Base-by-base conservation (phyloP, 768 basidiomycete species). In the Mycena vulgaris region DNA sequence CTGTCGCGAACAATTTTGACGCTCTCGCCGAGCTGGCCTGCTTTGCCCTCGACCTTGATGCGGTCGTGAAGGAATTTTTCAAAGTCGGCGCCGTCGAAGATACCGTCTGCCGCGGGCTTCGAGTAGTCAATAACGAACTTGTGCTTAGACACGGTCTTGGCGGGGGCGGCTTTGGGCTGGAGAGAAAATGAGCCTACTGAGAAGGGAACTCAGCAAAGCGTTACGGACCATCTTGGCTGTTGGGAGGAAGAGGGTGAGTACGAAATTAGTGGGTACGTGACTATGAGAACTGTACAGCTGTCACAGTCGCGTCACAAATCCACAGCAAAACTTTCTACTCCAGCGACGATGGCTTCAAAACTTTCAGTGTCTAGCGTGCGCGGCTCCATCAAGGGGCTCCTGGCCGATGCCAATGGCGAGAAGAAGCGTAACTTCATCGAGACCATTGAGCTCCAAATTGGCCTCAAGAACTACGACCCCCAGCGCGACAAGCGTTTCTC, bases 401-500 rank as follows among this genome's bases (percentile, higher is more conserved):
- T 97, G 70, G 90, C 88, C 66, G 91, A 92, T 21, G 90, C 95
- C 77, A 93, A 84, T 75, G 92, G 92, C 85, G 95, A 96, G 83
- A 93, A 94, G 86, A 93, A 89, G 84, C 91, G 96, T 77, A 96
- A 97, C 83, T 97, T 96, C 80, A 90, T 96, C 72, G 96, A 97
- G 89, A 98, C 96, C 66, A 92, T 97, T 80, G 96, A 98, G 83
- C 89, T 98, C 76, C 96, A 97, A 83, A 95, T 98, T 76, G 96
- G 96, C 75, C 89, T 98, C 79, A 98, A 97, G 89, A 98, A 98
- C 90, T 98, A 98, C 87, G 96, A 99, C 84, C 97, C 98, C 76
- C 98, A 99, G 91, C 89, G 98, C 74, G 98, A 99, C 85, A 99
- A 99, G 89, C 98, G 98, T 95, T 99, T 99, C 94, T 97, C 95